phyloP scores from a whole-genome alignment of 768 basidiomycete genomes.

The Sistotremastrum suecicum region DNA sequence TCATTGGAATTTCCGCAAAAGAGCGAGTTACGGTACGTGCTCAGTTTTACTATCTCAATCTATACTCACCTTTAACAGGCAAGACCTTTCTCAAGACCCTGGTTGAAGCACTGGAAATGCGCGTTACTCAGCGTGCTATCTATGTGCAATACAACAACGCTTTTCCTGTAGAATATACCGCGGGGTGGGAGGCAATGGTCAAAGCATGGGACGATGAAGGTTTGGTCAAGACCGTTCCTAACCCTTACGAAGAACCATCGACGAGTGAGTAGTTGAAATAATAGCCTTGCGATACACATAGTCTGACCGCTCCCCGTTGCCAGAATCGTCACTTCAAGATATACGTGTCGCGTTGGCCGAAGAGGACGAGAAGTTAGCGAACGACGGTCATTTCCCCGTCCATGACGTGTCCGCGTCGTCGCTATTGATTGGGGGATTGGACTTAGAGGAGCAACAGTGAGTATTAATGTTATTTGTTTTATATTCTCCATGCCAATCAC shows the following conservation, averaged over 20 bases:
- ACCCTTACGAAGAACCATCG: background rate
- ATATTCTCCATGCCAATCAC: too few species aligned
- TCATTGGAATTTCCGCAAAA: conserved; percentile 4
- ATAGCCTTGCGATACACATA: too few species aligned
- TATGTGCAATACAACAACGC: background rate
- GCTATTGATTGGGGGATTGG: too few species aligned
- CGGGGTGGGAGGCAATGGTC: conserved; percentile 1
- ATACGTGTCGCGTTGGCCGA: too few species aligned
- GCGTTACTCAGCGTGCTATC: background rate
- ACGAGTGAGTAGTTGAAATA: background rate
- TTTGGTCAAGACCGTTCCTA: background rate
- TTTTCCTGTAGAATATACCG: background rate
- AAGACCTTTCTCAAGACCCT: background rate
- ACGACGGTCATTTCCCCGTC: too few species aligned
- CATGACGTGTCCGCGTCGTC: too few species aligned
- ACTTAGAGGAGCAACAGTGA: too few species aligned
- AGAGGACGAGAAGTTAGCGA: too few species aligned
- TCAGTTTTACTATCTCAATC: background rate
- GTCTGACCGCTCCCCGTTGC: too few species aligned
- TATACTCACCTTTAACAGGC: background rate
- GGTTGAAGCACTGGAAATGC: background rate
- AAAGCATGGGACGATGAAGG: conserved; percentile 3
- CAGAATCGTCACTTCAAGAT: too few species aligned
- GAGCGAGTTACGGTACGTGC: background rate
- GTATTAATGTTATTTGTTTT: too few species aligned